Conservation (phyloP, 305 asterid genomes). For the Salvia sclarea region DNA sequence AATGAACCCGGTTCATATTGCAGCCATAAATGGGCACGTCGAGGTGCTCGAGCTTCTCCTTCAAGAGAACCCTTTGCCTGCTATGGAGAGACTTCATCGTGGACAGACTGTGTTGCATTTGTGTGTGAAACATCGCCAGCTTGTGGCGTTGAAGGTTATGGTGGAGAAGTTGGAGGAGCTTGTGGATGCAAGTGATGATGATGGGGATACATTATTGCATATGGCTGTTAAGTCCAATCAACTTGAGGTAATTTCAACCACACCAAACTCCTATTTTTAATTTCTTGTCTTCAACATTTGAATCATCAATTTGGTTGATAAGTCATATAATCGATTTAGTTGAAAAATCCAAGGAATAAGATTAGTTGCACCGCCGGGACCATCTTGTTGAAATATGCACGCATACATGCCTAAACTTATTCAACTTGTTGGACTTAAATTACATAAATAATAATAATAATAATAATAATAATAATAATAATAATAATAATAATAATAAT, state of each 20-base stretch:
- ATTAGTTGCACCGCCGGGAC: too few species aligned
- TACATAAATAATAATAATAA: too few species aligned
- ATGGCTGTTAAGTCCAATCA: neutral
- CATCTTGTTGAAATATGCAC: too few species aligned
- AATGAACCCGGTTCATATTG: constrained; percentile 17
- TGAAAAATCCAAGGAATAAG: too few species aligned
- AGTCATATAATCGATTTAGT: too few species aligned
- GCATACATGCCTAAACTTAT: too few species aligned
- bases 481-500: too few species aligned
- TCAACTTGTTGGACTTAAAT: too few species aligned
- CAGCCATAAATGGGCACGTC: too few species aligned
- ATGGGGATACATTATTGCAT: neutral
- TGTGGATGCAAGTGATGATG: neutral
- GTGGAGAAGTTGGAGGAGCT: neutral
- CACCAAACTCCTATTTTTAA: neutral
- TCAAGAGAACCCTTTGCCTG: neutral
- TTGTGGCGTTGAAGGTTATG: neutral
- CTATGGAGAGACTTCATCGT: neutral
- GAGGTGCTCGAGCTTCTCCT: neutral
- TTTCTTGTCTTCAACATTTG: too few species aligned
- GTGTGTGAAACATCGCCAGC: neutral
- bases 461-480: too few species aligned
- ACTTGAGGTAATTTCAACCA: neutral
- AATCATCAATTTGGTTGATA: too few species aligned
- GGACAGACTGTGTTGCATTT: neutral